Percentiles rank a stretch among this genome's conserved stretches.
These are phyloP conservation scores for Hyaloscypha bicolor DNA, from an alignment of 495 filamentous ascomycete species.

Conservation along the genomic window DNA sequence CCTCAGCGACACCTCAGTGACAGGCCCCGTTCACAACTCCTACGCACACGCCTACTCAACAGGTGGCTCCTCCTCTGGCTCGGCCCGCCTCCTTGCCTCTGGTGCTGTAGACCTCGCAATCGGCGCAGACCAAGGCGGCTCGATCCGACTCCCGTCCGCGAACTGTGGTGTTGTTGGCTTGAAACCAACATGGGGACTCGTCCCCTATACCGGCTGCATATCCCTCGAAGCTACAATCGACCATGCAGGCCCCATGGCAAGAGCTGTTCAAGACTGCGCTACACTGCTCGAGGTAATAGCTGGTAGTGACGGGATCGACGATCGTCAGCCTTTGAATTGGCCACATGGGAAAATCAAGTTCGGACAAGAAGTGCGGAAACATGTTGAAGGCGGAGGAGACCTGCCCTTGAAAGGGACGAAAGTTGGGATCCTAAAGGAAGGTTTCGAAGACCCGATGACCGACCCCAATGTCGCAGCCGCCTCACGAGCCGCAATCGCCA, in stretches of 20 bases:
- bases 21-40: conserved; percentile 54
- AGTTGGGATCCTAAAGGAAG: conserved; percentile 55
- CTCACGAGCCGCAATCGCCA: conserved; percentile 47
- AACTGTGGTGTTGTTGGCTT: conserved; percentile 50
- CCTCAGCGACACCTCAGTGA: conserved; percentile 45
- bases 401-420: conserved; percentile 48
- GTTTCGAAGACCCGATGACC: conserved; percentile 46
- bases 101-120: conserved; percentile 57
- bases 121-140: conserved; percentile 64
- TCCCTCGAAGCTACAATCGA: conserved; percentile 50
- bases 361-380: conserved; percentile 32
- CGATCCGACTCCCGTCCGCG: conserved; percentile 56
- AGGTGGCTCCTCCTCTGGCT: conserved; percentile 62
- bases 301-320: conserved; percentile 60
- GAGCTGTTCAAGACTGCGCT: conserved; percentile 52
- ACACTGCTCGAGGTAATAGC: conserved; percentile 53
- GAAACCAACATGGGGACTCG: conserved; percentile 52
- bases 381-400: conserved; percentile 21
- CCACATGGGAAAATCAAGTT: conserved; percentile 41
- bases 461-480: conserved; percentile 44
- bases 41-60: conserved; percentile 50
- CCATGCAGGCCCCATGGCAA: conserved; percentile 51
- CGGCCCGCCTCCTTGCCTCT: conserved; percentile 52
- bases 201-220: conserved; percentile 51
- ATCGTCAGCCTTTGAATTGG: conserved; percentile 49